Evolutionary conservation across 805 yeast species (phyloP), one percentile per base, ranked within the genome.

Genomic region (Lipomyces anomalus): DNA sequence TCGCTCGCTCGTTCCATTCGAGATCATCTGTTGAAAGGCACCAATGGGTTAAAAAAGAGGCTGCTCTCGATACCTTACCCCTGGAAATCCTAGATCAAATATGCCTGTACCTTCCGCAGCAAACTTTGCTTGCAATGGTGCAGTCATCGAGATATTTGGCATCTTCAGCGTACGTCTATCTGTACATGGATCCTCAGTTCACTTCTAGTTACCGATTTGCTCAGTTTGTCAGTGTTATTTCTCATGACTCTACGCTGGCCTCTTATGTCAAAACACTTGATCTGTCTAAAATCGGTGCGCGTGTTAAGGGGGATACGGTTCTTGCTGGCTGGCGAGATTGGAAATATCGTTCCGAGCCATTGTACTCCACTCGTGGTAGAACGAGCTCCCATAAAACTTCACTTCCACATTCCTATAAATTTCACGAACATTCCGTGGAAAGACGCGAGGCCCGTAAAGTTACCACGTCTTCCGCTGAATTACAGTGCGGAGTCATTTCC

Each of bases 291-390:
- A 46, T 74, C 60, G 48, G 58, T 44, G 22, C 42, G 33, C 28
- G 56, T 30, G 38, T 32, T 13, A 41, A 35, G 11, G 58, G 51
- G 16, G 29, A 41, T 18, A 42, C 37, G 21, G 51, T 53, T 34
- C 64, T 75, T 41, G 95, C 95, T 0, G 82, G 90, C 6, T 87
- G 96, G 96, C 73, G 95, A 60, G 95, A 87, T 62, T 87, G 95
- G 95, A 82, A 85, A 58, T 81, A 74, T 57, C 73, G 85, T 50
- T 75, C 74, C 42, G 88, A 82, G 63, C 85, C 90, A 1, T 36
- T 51, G 20, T 51, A 50, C 37, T 47, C 48, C 52, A 35, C 22
- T 24, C 38, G 4, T 6, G 28, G n/a, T 9, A 9, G 30, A 13
- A 9, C 30, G 30, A 9, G 11, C 30, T 26, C 30, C 11, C n/a